phyloP scores from a whole-genome alignment of 352 stramenopile species.

The Thraustochytrium sp. region DNA sequence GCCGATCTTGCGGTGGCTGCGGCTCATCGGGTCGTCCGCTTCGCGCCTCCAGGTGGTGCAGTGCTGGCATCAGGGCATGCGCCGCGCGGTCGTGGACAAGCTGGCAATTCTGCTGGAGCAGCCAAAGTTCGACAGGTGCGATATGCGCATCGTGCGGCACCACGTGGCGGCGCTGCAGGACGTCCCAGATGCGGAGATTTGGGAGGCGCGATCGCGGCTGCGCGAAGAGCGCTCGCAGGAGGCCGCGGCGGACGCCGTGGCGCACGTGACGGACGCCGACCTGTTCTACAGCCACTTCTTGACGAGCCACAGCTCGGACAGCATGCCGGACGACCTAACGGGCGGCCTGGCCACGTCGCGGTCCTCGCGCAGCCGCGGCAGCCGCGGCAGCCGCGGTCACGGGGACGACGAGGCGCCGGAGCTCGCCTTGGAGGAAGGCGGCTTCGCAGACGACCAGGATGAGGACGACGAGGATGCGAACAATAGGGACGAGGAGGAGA shows the following conservation, averaged over 20 bases:
- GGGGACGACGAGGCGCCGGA: no score
- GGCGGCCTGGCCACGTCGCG: no score
- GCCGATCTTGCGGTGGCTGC: slow-evolving; percentile 14
- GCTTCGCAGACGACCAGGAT: no score
- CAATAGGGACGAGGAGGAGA: no score
- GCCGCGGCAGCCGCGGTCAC: no score
- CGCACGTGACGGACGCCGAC: neutral
- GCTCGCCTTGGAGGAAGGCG: no score
- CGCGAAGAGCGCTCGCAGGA: neutral
- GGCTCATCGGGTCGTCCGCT: neutral
- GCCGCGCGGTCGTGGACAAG: slow-evolving; percentile 40
- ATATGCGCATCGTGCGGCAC: neutral
- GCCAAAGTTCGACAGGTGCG: neutral
- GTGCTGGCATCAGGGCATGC: slow-evolving; percentile 17
- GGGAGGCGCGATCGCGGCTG: neutral
- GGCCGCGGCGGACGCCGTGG: neutral
- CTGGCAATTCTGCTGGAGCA: slow-evolving; percentile 25
- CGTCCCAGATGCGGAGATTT: neutral
- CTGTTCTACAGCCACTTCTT: neutral
- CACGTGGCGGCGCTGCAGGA: slow-evolving; percentile 32
- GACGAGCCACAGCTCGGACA: neutral
- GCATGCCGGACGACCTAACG: neutral
- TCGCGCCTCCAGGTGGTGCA: slow-evolving; percentile 2
- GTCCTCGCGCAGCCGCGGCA: no score
- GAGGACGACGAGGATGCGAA: no score